Evolutionary conservation across 345 rosid genomes (phyloP).

Genomic region (Brassica napus): Da-Ae NC_063438.1:25742501-25743000

Average conservation of each 20-base stretch:
- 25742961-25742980: constrained; percentile 86
- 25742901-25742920: constrained; percentile 92
- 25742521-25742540: constrained; percentile 29
- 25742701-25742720: constrained; percentile 90
- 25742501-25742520: constrained; percentile 43
- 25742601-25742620: constrained; percentile 84
- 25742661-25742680: constrained; percentile 99
- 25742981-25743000: constrained; percentile 71
- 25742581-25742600: constrained; percentile 83
- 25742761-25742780: constrained; percentile 99
- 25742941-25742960: constrained; percentile 87
- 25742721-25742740: constrained; percentile 86
- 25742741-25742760: constrained; percentile 97
- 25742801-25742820: constrained; percentile 91
- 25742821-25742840: constrained; percentile 93
- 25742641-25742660: constrained; percentile 93
- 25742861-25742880: constrained; percentile 80
- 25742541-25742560: constrained; percentile 51
- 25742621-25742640: constrained; percentile 55
- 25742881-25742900: constrained; percentile 91
- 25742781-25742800: constrained; percentile 97
- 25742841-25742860: constrained; percentile 57
- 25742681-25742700: constrained; percentile 91
- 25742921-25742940: constrained; percentile 82
- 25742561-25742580: constrained; percentile 87